Evolutionary conservation across 106 monocot species (phyloP).

Genomic region (Alisma plantagoaquatica): DNA sequence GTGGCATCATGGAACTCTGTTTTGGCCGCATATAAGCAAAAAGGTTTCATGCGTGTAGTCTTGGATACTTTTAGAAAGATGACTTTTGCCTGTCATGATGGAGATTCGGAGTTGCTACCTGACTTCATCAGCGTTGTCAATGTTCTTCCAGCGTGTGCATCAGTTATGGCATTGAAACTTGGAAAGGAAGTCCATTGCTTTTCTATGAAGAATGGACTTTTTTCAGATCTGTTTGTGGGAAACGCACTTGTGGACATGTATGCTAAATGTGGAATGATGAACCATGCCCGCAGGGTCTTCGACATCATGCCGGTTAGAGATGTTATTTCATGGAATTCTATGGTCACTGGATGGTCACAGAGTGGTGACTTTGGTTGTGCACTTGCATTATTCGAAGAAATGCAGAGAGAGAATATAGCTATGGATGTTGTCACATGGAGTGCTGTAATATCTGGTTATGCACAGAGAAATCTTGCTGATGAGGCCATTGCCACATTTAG

Average conservation of each 20-base stretch:
- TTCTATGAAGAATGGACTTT: conserved; percentile 36
- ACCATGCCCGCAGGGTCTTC: conserved; percentile 47
- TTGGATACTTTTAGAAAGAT: conserved; percentile 63
- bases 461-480: conserved; percentile 51
- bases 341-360: conserved; percentile 78
- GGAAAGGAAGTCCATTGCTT: conserved; percentile 57
- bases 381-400: conserved; percentile 38
- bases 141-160: conserved; percentile 78
- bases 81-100: conserved; percentile 4
- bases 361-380: conserved; percentile 63
- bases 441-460: conserved; percentile 77
- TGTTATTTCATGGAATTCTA: conserved; percentile 75
- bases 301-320: conserved; percentile 44
- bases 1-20: conserved; percentile 86
- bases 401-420: conserved; percentile 37
- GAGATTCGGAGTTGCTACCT: conserved; percentile 10
- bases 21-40: conserved; percentile 41
- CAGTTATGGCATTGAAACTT: conserved; percentile 21
- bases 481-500: conserved; percentile 61
- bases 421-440: conserved; percentile 81
- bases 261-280: conserved; percentile 71
- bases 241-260: conserved; percentile 72
- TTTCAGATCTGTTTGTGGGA: conserved; percentile 50
- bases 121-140: conserved; percentile 78
- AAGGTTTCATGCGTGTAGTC: conserved; percentile 23